Base-by-base conservation (phyloP, 2,329 filamentous ascomycete genomes). In the Fusarium sarcochroum region DNA sequence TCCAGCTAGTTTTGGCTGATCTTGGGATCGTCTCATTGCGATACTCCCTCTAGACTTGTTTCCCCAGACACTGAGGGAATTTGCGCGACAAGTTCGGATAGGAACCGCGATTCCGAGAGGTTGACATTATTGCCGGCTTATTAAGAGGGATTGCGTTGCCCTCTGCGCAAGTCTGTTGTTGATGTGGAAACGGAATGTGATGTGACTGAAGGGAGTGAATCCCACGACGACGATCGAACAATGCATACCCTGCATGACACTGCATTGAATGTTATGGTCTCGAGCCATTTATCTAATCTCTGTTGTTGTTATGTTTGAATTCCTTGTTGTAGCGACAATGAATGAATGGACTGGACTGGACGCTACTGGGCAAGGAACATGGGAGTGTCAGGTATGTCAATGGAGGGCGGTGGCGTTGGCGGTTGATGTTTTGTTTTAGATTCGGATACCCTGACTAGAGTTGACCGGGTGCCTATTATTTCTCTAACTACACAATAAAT, bases 171-270 rank as follows among this genome's bases (percentile, higher is more conserved):
- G 63, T 17, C 25, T 59, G 42, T 64, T 68, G 53, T 68, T 69
- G 55, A 66, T 66, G 62, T 47, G 62, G 63, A 66, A 66, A 66
- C 63, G 63, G 63, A 66, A 66, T 66, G 62, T 66, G 50, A 62
- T 51, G 25, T 38, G 32, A 50, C n/a, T 49, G 34, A 38, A 66
- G 63, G 61, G 60, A 60, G 61, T 32, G 34, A 46, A 32, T 9
- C 23, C 23, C 37, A 49, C 21, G 47, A 23, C 37, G 66, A 51
- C 42, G 41, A 53, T 42, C 20, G 21, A 49, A 51, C 35, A 56
- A 66, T 62, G 23, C 46, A 45, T 32, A 44, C 42, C 46, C 47
- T 38, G 47, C 18, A 63, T 58, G 27, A 45, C 44, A 63, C 49
- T 25, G 21, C 42, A 61, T 53, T 50, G 25, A 41, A 41, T 51